Percentiles rank a stretch among this genome's conserved stretches.
Evolutionary conservation across 306 rosid species (phyloP).

Genomic region (Cucumis sativus): Cucumber_9930_V3 NC_026659.2:20826001-20826500

Average conservation of each 20-base stretch:
- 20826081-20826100: conserved; percentile 66
- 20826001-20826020: not conserved
- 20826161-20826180: not conserved
- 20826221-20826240: conserved; percentile 38
- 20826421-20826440: conserved; percentile 9
- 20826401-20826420: conserved; percentile 16
- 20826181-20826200: not conserved
- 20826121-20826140: conserved; percentile 4
- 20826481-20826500: conserved; percentile 18
- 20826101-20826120: conserved; percentile 60
- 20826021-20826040: conserved; percentile 20
- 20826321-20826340: conserved; percentile 23
- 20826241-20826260: conserved; percentile 19
- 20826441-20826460: conserved; percentile 6
- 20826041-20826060: conserved; percentile 25
- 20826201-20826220: conserved; percentile 54
- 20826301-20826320: conserved; percentile 18
- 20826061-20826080: conserved; percentile 80
- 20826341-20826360: conserved; percentile 14
- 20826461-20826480: conserved; percentile 18
- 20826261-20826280: conserved; percentile 18
- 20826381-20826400: conserved; percentile 18
- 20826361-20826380: conserved; percentile 17
- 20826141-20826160: not conserved
- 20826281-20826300: conserved; percentile 26